Percentiles rank a stretch among this genome's conserved stretches.
These are phyloP conservation scores for Colletotrichum agaves DNA, from an alignment of 2,329 filamentous ascomycete species.

Conservation along the genomic window DNA sequence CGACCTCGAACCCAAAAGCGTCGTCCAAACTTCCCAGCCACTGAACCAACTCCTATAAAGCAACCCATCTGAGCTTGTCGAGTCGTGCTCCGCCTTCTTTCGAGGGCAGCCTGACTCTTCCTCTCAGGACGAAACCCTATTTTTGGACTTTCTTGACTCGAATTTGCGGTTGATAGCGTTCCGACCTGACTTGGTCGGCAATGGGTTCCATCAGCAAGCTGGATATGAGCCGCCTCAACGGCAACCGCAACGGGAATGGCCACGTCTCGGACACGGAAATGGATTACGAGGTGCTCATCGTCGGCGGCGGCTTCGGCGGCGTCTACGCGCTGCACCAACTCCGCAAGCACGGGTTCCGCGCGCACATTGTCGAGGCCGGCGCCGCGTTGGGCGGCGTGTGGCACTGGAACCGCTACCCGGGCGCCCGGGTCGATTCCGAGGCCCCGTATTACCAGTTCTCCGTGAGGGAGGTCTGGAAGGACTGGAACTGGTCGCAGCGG, in stretches of 20 bases:
- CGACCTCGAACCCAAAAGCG: background rate
- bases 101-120: slow-evolving; percentile 4
- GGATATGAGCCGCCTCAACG: background rate
- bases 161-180: background rate
- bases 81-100: background rate
- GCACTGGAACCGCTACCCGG: slow-evolving; percentile 57
- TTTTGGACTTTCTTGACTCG: background rate
- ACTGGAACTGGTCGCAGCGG: slow-evolving; percentile 56
- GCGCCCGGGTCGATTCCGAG: slow-evolving; percentile 53
- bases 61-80: background rate
- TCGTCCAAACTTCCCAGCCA: slow-evolving; percentile 3
- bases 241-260: background rate
- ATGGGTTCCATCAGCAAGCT: slow-evolving; percentile 21
- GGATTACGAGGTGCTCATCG: slow-evolving; percentile 40
- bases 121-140: background rate
- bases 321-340: slow-evolving; percentile 48
- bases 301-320: slow-evolving; percentile 44
- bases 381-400: slow-evolving; percentile 54
- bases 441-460: slow-evolving; percentile 50
- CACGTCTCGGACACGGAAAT: background rate
- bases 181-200: background rate
- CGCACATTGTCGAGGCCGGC: slow-evolving; percentile 52
- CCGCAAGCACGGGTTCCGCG: slow-evolving; percentile 48
- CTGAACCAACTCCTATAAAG: slow-evolving; percentile 1
- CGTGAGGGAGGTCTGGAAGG: slow-evolving; percentile 51